phyloP scores from a whole-genome alignment of 192 early-diverging fungal species.

The Rhizophagus clarus region DNA sequence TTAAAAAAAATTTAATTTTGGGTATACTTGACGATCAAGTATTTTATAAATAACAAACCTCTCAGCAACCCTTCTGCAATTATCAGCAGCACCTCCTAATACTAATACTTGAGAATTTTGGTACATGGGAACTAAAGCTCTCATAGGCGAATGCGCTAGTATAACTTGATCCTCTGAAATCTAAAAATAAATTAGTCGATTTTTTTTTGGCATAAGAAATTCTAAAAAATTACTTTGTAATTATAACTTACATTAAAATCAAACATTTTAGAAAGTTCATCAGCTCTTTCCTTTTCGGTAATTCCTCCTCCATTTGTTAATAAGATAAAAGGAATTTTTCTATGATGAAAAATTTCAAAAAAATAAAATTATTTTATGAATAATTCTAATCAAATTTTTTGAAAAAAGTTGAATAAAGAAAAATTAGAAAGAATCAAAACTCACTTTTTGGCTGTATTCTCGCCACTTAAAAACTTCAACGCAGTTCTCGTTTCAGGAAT shows the following conservation, averaged over 20 bases:
- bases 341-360: constrained; percentile 27
- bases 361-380: no score
- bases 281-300: constrained; percentile 70
- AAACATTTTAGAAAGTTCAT: constrained; percentile 61
- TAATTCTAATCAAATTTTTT: no score
- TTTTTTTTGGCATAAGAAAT: neutral
- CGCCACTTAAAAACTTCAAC: constrained; percentile 65
- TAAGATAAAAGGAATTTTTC: constrained; percentile 73
- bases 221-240: neutral
- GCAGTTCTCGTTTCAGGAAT: constrained; percentile 70
- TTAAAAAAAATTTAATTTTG: no score
- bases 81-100: constrained; percentile 65
- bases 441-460: constrained; percentile 47
- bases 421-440: neutral
- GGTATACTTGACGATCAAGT: neutral
- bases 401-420: constrained; percentile 6
- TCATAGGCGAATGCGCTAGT: constrained; percentile 91
- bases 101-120: constrained; percentile 67
- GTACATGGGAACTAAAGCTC: constrained; percentile 60
- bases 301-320: constrained; percentile 91
- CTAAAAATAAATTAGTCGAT: constrained; percentile 30
- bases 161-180: constrained; percentile 62
- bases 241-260: constrained; percentile 46
- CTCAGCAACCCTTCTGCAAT: constrained; percentile 65
- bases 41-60: constrained; percentile 63